Base-by-base conservation (phyloP, 2,329 filamentous ascomycete species). In the Aureobasidium sp. region DNA sequence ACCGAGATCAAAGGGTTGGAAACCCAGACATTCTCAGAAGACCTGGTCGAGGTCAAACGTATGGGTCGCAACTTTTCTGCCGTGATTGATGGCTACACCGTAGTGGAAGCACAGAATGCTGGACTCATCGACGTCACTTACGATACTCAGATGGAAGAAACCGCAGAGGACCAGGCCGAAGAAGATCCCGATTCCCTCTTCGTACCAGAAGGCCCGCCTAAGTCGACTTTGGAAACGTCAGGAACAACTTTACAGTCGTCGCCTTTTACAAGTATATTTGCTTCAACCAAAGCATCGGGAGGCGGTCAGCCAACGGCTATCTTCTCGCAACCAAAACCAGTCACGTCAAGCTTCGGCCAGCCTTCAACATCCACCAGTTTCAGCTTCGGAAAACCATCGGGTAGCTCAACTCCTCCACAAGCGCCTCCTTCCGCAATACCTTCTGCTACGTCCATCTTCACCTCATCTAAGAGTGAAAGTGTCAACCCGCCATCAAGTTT, bases 1-100 rank as follows among this genome's bases (percentile, higher is more conserved):
- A 42, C 62, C 16, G 62, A 63, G 24, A 59, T 62, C n/a, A 55
- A 61, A 24, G 60, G 57, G 35, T 52, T 66, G 44, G 65, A 64
- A n/a, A 71, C 72, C 27, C 80, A 83, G 58, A 68, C 70, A 14
- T 79, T 78, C 57, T 81, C 79, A 0, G 65, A 74, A 17, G 68
- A 59, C 4, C 69, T 78, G 47, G 81, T 84, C 14, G 81, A 84
- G 62, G 67, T 68, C 22, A 85, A 85, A 64, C 74, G 80, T 34
- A 70, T 73, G 53, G 73, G 74, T 19, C 73, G 81, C 59, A 75
- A 71, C 2, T 64, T 81, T n/a, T 74, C 75, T 19, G 76, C 80
- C 7, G 66, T 84, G 24, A 76, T 83, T 50, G 73, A 77, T 60
- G 80, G 80, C 12, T 67, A 81, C 63, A 74, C 68, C 39, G 73